A percentile compares a stretch with the other conserved stretches of the same genome.
Conservation (phyloP, 1,284 basidiomycete genomes). For the Sparassis latifolia region DNA sequence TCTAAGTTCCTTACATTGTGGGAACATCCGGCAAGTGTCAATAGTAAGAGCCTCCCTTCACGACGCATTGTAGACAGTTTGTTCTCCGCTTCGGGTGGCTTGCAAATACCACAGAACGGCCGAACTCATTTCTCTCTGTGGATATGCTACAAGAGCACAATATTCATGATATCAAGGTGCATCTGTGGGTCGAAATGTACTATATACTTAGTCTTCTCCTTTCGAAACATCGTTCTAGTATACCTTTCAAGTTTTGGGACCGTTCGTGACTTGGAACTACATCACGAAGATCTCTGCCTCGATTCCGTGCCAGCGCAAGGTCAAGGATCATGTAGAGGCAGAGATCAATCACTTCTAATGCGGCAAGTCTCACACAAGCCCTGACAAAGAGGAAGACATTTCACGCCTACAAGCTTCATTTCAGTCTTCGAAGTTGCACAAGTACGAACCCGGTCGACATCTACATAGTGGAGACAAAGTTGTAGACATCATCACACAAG, state of each 20-base stretch:
- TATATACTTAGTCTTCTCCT: background rate
- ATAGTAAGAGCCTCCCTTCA: too few species aligned
- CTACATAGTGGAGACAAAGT: background rate
- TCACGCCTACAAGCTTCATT: constrained; percentile 3
- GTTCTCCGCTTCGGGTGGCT: constrained; percentile 29
- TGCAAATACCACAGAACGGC: constrained; percentile 25
- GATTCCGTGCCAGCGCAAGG: constrained; percentile 8
- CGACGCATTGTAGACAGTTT: constrained; percentile 15
- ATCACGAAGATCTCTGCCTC: constrained; percentile 3
- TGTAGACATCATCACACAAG: background rate
- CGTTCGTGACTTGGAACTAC: constrained; percentile 2
- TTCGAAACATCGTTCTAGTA: background rate
- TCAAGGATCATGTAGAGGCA: constrained; percentile 8
- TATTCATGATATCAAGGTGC: constrained; percentile 12
- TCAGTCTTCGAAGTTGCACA: background rate
- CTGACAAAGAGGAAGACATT: constrained; percentile 5
- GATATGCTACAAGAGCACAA: constrained; percentile 14
- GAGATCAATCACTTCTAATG: constrained; percentile 5
- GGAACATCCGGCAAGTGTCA: too few species aligned
- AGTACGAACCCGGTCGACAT: background rate
- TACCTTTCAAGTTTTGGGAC: constrained; percentile 3
- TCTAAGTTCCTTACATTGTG: too few species aligned
- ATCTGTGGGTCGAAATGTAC: background rate
- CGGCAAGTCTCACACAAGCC: constrained; percentile 9
- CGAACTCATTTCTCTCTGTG: constrained; percentile 9